phyloP scores from a whole-genome alignment of 2,329 filamentous ascomycete species.

The Fusarium annulatum region DNA sequence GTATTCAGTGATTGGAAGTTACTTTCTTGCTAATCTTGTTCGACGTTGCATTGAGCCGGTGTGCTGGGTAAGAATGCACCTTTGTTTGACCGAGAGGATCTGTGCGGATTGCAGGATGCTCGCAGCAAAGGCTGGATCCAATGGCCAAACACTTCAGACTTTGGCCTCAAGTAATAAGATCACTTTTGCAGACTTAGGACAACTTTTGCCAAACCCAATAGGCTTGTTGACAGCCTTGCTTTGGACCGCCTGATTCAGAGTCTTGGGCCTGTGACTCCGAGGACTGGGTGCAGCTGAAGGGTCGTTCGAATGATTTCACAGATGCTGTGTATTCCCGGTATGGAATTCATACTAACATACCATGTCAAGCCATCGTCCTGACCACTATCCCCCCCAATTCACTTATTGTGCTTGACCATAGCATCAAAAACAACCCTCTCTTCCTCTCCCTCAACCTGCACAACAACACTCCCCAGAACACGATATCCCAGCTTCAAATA shows the following conservation, averaged over 20 bases:
- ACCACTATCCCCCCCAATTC: too few relatives aligned
- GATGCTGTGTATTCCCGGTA: fast-evolving
- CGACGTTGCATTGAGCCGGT: background rate
- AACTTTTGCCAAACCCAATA: background rate
- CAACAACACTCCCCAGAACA: background rate
- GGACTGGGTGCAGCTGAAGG: too few relatives aligned
- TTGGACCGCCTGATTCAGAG: background rate
- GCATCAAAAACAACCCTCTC: conserved; percentile 4
- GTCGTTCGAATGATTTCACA: background rate
- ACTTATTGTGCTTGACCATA: background rate
- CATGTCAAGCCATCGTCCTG: too few relatives aligned
- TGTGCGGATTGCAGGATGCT: background rate
- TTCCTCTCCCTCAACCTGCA: conserved; percentile 1
- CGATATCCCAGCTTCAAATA: background rate
- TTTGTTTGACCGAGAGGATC: background rate
- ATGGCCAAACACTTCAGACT: background rate
- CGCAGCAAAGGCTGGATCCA: background rate
- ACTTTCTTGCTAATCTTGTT: background rate
- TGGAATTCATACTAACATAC: fast-evolving
- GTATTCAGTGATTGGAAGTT: too few relatives aligned
- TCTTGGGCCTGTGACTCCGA: background rate
- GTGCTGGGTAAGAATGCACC: background rate
- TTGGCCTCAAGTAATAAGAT: background rate
- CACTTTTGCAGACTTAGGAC: fast-evolving
- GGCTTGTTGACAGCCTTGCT: background rate